These are phyloP conservation scores for Aspergillus niger DNA, from an alignment of 2,329 filamentous ascomycete species.

Conservation along the genomic window DNA sequence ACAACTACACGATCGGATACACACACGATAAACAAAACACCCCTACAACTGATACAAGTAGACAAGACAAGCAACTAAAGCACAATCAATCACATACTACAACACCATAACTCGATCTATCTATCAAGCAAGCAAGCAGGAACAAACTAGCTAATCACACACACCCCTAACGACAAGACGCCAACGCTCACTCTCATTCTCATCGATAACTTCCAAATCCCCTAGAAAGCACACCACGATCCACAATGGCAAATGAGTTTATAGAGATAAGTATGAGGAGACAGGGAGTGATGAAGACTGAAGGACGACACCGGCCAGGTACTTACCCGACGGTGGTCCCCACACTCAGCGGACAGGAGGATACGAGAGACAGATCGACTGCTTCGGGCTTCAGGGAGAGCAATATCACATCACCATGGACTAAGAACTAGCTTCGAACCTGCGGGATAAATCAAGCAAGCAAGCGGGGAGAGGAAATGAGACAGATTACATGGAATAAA, in stretches of 20 bases:
- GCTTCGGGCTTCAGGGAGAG: not conserved
- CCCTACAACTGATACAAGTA: too few species aligned
- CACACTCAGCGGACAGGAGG: slow-evolving; percentile 2
- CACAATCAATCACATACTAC: too few species aligned
- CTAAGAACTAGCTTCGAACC: slow-evolving; percentile 36
- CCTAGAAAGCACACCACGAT: not conserved
- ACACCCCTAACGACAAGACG: not conserved
- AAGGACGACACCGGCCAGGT: not conserved
- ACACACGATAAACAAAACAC: too few species aligned
- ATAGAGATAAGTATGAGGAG: too few species aligned
- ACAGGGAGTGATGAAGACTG: too few species aligned
- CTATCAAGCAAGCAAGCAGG: too few species aligned
- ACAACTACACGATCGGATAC: too few species aligned
- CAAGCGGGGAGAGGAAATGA: slow-evolving; percentile 14
- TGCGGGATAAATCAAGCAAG: slow-evolving; percentile 31
- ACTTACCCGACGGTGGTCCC: slow-evolving; percentile 9
- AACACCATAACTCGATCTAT: too few species aligned
- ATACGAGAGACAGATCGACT: not conserved
- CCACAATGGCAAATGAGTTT: not conserved
- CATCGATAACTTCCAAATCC: not conserved
- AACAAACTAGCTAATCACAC: not conserved
- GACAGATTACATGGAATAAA: slow-evolving; percentile 18
- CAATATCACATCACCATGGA: slow-evolving; percentile 10
- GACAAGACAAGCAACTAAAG: too few species aligned
- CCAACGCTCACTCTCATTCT: not conserved